Evolutionary conservation across 352 stramenopile genomes (phyloP).

Genomic region (Phytopythium kandeliae): DNA sequence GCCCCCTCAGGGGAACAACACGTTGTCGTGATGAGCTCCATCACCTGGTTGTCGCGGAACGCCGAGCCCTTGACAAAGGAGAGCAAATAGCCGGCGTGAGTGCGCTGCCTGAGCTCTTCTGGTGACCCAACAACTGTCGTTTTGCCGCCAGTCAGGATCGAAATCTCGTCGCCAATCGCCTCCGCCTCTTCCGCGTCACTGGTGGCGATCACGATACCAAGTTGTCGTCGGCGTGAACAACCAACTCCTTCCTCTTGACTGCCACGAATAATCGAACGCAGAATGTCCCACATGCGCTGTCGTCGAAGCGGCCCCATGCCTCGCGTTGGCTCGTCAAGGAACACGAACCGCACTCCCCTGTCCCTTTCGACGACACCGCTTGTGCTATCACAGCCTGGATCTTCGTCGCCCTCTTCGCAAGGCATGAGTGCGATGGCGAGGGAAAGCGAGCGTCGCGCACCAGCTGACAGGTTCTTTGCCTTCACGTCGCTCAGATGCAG

Average conservation of each 20-base stretch:
- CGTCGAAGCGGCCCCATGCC: slow-evolving; percentile 93
- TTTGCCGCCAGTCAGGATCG: slow-evolving; percentile 55
- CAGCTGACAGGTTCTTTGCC: slow-evolving; percentile 38
- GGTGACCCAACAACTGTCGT: slow-evolving; percentile 28
- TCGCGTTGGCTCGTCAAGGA: slow-evolving; percentile 84
- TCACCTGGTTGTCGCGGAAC: slow-evolving; percentile 14
- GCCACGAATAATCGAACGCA: slow-evolving; percentile 14
- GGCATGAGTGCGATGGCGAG: slow-evolving; percentile 76
- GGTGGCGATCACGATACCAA: slow-evolving; percentile 80
- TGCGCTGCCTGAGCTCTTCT: slow-evolving; percentile 38
- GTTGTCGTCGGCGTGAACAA: slow-evolving; percentile 12
- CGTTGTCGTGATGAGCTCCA: slow-evolving; percentile 14
- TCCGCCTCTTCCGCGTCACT: slow-evolving; percentile 92
- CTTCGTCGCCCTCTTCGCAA: slow-evolving; percentile 21
- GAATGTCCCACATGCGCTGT: slow-evolving; percentile 84
- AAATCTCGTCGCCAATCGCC: slow-evolving; percentile 57
- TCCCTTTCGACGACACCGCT: not conserved
- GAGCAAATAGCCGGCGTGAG: slow-evolving; percentile 37
- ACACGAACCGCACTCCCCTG: slow-evolving; percentile 30
- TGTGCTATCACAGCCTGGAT: not conserved
- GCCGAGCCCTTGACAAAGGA: slow-evolving; percentile 30
- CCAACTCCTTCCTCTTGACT: not conserved
- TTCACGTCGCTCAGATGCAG: slow-evolving; percentile 25
- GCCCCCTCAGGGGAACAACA: slow-evolving; percentile 4
- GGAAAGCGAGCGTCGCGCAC: slow-evolving; percentile 82